Base-by-base conservation (phyloP, 2,329 filamentous ascomycete species). In the Cephalotrichum gorgonifer region DNA sequence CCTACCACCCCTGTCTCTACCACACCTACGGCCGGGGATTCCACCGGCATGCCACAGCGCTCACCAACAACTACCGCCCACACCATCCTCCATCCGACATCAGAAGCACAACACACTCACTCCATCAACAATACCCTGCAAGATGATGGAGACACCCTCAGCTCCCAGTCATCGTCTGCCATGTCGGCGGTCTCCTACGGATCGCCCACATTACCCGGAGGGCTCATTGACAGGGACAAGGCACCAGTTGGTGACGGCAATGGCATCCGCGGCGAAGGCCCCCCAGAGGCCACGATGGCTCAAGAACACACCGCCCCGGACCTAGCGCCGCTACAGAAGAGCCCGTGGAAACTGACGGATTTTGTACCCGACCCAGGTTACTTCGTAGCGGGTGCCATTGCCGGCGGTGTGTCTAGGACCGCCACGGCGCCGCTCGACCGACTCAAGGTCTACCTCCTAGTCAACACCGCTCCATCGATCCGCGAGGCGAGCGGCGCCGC, bases 361-460 rank as follows among this genome's bases (percentile, higher is more conserved):
- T 76, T 85, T 74, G 74, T 88, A 67, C 87, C 86, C 67, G 79
- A 88, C 81, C 77, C 85, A 95, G 93, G 93, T 78, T 98, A 97
- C 72, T 98, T 97, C 69, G 70, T 95, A 71, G 93, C 93, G 65
- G 93, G 93, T 74, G 93, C 89, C 67, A 75, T 95, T 64, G 89
- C 91, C 64, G 93, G 93, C 64, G 91, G 89, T 65, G 84, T 96
- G 60, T 97, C 91, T 63, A 85, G 93, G 63, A 97, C 93, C 62
- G 86, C 88, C 54, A 98, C 93, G 57, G 93, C 93, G 52, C 93
- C 93, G 52, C 83, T 98, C 67, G 93, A 98, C 71, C 88, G 93
- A 58, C 75, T 98, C 51, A 97, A 97, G 71, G 93, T 98, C 55
- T 97, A 95, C 65, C 79, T 98, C 48, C 93, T 98, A 59, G 91